Conservation (phyloP, 2,329 filamentous ascomycete genomes). For the Chaetomiaceae sp. region DNA sequence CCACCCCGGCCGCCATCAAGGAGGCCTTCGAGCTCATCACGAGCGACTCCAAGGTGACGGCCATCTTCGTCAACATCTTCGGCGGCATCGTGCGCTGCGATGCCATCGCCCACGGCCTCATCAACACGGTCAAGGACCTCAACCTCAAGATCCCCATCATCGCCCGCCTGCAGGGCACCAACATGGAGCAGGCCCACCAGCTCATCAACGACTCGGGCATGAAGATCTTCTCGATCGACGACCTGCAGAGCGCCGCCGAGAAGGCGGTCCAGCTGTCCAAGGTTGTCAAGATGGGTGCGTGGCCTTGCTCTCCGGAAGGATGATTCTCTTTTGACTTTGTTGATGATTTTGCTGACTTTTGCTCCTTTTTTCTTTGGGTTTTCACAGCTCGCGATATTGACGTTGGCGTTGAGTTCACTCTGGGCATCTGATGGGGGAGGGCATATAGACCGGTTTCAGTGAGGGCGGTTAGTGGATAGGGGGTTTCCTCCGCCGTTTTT, state of each 20-base stretch:
- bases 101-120: conserved; percentile 91
- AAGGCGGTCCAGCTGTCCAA: conserved; percentile 98
- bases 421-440: conserved; percentile 92
- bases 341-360: neutral
- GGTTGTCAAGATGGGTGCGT: conserved; percentile 94
- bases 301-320: neutral
- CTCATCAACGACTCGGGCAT: conserved; percentile 93
- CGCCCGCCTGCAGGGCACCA: conserved; percentile 94
- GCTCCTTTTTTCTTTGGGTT: neutral
- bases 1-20: conserved; percentile 92
- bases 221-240: conserved; percentile 99
- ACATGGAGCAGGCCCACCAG: conserved; percentile 91
- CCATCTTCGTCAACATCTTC: conserved; percentile 99
- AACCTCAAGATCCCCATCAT: conserved; percentile 96
- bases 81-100: conserved; percentile 98
- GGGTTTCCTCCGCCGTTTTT: neutral
- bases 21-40: conserved; percentile 98
- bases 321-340: conserved; percentile 8
- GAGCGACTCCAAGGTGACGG: conserved; percentile 93
- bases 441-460: conserved; percentile 1
- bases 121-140: conserved; percentile 89
- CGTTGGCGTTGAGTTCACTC: conserved; percentile 89
- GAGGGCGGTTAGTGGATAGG: neutral
- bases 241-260: conserved; percentile 93
- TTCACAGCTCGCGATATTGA: conserved; percentile 81